Evolutionary conservation across 805 yeast species (phyloP).

Genomic region (Yarrowia osloensis): DNA sequence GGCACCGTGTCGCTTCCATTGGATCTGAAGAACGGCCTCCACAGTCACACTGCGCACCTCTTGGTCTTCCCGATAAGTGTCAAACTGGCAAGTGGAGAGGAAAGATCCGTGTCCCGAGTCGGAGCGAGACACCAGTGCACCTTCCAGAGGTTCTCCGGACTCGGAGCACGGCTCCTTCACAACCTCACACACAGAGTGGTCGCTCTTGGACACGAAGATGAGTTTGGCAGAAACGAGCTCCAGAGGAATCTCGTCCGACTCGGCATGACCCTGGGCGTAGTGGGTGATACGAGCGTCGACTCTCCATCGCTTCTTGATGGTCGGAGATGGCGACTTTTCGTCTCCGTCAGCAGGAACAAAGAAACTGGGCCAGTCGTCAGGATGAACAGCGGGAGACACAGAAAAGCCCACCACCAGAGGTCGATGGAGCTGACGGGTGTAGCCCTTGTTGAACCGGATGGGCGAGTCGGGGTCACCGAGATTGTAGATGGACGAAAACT

Average conservation of each 20-base stretch:
- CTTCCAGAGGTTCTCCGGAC: not conserved
- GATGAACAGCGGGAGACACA: constrained; percentile 42
- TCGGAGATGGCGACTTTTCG: constrained; percentile 37
- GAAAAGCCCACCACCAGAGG: constrained; percentile 46
- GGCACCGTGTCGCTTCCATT: not conserved
- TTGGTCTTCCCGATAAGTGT: constrained; percentile 31
- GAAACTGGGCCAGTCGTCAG: constrained; percentile 44
- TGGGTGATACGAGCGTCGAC: constrained; percentile 19
- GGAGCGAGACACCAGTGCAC: not conserved
- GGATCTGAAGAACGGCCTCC: constrained; percentile 29
- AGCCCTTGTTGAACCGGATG: constrained; percentile 30
- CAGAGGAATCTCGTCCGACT: not conserved
- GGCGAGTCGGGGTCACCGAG: constrained; percentile 35
- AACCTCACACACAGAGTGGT: not conserved
- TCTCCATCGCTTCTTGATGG: constrained; percentile 34
- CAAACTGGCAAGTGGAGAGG: constrained; percentile 31
- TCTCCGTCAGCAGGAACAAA: constrained; percentile 39
- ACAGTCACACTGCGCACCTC: constrained; percentile 37
- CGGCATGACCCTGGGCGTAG: constrained; percentile 18
- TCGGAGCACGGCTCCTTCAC: not conserved
- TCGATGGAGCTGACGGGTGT: constrained; percentile 40
- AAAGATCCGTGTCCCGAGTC: constrained; percentile 23
- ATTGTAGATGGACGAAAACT: constrained; percentile 33
- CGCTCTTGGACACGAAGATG: not conserved
- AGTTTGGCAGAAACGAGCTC: constrained; percentile 13